phyloP scores from a whole-genome alignment of 805 yeast genomes.

The Schizosaccharomyces cryophilus region DNA sequence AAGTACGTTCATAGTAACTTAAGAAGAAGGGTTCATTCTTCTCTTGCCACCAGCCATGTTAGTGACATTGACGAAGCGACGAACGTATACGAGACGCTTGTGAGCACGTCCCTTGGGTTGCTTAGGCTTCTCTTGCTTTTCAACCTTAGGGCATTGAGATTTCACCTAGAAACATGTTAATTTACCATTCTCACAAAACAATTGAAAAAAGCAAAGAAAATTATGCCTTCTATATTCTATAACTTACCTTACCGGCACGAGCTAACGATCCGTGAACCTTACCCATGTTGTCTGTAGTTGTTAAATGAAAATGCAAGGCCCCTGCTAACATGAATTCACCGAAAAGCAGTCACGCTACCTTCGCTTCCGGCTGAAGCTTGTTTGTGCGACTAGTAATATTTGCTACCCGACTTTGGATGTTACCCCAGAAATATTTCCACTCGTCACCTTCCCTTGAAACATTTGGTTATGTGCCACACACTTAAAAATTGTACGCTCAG shows the following conservation, averaged over 20 bases:
- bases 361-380: too few relatives aligned
- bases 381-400: too few relatives aligned
- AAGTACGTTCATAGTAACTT: not conserved
- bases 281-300: not conserved
- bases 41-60: constrained; percentile 72
- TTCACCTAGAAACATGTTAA: constrained; percentile 14
- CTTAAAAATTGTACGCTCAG: too few relatives aligned
- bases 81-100: constrained; percentile 96
- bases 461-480: too few relatives aligned
- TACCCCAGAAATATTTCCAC: too few relatives aligned
- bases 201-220: too few relatives aligned
- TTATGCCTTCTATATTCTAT: too few relatives aligned
- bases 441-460: too few relatives aligned
- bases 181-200: too few relatives aligned
- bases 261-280: constrained; percentile 98
- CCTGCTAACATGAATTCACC: not conserved
- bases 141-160: constrained; percentile 29
- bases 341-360: not conserved
- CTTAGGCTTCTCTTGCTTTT: constrained; percentile 70
- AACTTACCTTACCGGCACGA: constrained; percentile 85
- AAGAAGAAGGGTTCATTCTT: constrained; percentile 15
- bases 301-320: not conserved
- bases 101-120: constrained; percentile 97
- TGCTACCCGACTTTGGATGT: too few relatives aligned
- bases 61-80: constrained; percentile 95